Percentiles rank a stretch among this genome's conserved stretches.
These are phyloP conservation scores for Gastrolobium bilobum DNA, from an alignment of 306 rosid species.

Conservation along the genomic window DNA sequence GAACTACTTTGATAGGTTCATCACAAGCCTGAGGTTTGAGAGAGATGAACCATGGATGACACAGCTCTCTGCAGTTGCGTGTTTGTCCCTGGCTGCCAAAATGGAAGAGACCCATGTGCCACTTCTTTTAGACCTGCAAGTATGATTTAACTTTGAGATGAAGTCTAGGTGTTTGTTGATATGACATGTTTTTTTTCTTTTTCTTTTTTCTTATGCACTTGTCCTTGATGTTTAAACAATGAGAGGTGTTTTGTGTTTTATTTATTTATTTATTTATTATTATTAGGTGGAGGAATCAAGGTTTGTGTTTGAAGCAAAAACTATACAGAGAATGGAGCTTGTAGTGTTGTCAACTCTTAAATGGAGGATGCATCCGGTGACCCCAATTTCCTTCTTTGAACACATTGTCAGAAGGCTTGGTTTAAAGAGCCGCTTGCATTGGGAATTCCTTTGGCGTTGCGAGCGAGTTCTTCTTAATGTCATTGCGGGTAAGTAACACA, in stretches of 20 bases:
- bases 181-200: conserved; percentile 45
- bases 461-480: conserved; percentile 78
- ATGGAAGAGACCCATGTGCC: conserved; percentile 90
- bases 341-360: conserved; percentile 82
- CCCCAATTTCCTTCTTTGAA: conserved; percentile 88
- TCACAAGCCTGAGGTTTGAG: conserved; percentile 62
- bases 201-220: background rate
- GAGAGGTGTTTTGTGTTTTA: background rate
- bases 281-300: conserved; percentile 80
- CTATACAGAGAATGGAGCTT: conserved; percentile 96
- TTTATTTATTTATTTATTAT: background rate
- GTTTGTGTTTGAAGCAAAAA: conserved; percentile 82
- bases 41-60: conserved; percentile 89
- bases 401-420: conserved; percentile 85
- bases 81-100: conserved; percentile 90
- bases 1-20: conserved; percentile 93
- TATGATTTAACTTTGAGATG: conserved; percentile 53
- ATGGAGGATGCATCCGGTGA: conserved; percentile 96
- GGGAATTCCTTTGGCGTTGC: conserved; percentile 81
- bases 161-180: conserved; percentile 60
- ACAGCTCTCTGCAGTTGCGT: conserved; percentile 83
- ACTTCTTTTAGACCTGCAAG: conserved; percentile 85
- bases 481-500: conserved; percentile 63
- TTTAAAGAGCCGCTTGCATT: conserved; percentile 73
- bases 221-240: conserved; percentile 5